These are phyloP conservation scores for Geotrichum histeridarum DNA, from an alignment of 1,139 yeast genomes.

Conservation along the genomic window DNA sequence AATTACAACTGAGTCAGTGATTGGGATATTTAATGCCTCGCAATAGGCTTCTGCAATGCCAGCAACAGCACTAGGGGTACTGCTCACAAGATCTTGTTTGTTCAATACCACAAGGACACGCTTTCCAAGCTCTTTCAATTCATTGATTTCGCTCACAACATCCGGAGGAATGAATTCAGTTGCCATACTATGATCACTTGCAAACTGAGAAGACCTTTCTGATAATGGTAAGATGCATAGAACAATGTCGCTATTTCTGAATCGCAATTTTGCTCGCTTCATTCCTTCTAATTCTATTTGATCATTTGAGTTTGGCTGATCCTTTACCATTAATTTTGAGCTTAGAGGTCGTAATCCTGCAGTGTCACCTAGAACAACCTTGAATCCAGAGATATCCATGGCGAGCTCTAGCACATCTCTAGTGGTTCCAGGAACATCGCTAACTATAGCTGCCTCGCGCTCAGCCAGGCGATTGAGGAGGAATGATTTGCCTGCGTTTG, in stretches of 20 bases:
- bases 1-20: slow-evolving; percentile 42
- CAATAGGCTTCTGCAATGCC: slow-evolving; percentile 18
- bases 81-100: slow-evolving; percentile 32
- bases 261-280: slow-evolving; percentile 57
- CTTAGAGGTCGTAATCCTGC: slow-evolving; percentile 73
- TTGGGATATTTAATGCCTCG: slow-evolving; percentile 32
- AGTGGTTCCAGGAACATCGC: slow-evolving; percentile 90
- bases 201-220: background rate
- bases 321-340: slow-evolving; percentile 3
- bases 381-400: slow-evolving; percentile 75
- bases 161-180: slow-evolving; percentile 18
- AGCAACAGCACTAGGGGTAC: slow-evolving; percentile 11
- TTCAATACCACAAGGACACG: slow-evolving; percentile 33
- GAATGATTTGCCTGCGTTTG: slow-evolving; percentile 95
- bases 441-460: slow-evolving; percentile 85
- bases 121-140: slow-evolving; percentile 27
- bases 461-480: slow-evolving; percentile 66
- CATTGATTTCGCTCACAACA: slow-evolving; percentile 27
- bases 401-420: slow-evolving; percentile 83
- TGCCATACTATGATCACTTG: background rate
- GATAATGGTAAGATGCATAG: slow-evolving; percentile 33
- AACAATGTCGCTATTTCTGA: slow-evolving; percentile 62
- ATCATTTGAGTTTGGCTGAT: slow-evolving; percentile 40
- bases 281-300: slow-evolving; percentile 80
- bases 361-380: slow-evolving; percentile 81